These are phyloP conservation scores for Aureobasidium sp. DNA, from an alignment of 2,329 filamentous ascomycete genomes.

Conservation along the genomic window DNA sequence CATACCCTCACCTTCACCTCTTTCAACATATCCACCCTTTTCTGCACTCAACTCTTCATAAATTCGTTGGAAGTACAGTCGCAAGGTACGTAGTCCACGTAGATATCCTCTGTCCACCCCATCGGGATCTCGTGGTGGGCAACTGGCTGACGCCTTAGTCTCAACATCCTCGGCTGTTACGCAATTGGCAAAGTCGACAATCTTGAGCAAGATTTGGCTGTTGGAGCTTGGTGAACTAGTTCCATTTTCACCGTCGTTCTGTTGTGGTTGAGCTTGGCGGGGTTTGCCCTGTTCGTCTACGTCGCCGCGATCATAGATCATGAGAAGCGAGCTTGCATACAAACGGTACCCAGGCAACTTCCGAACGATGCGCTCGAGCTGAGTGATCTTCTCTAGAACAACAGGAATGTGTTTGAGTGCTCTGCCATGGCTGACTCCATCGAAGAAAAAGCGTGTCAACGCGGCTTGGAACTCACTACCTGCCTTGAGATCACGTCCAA, in stretches of 20 bases:
- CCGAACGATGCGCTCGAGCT: constrained; percentile 76
- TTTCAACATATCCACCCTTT: constrained; percentile 18
- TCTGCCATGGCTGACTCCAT: constrained; percentile 73
- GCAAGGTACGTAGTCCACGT: constrained; percentile 70
- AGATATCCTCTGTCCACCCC: constrained; percentile 85
- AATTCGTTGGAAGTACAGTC: constrained; percentile 80
- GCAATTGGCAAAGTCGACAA: constrained; percentile 97
- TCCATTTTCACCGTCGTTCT: not conserved
- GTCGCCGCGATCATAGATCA: constrained; percentile 89
- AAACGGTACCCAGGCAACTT: constrained; percentile 80
- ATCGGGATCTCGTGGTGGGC: constrained; percentile 72
- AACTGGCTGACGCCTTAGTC: constrained; percentile 49
- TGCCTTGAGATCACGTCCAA: constrained; percentile 78
- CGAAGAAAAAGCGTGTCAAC: constrained; percentile 81
- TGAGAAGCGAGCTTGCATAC: constrained; percentile 88
- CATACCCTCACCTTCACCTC: constrained; percentile 31
- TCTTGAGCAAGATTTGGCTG: constrained; percentile 73
- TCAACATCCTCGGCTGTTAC: constrained; percentile 71
- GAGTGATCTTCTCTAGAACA: constrained; percentile 74
- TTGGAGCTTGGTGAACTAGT: constrained; percentile 25
- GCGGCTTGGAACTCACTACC: constrained; percentile 85
- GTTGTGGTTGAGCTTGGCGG: constrained; percentile 3
- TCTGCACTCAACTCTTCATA: constrained; percentile 59
- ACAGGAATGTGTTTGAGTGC: constrained; percentile 81
- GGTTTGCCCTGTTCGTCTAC: constrained; percentile 43